phyloP scores from a whole-genome alignment of 75 land plant genomes.

The Picea glauca region DNA sequence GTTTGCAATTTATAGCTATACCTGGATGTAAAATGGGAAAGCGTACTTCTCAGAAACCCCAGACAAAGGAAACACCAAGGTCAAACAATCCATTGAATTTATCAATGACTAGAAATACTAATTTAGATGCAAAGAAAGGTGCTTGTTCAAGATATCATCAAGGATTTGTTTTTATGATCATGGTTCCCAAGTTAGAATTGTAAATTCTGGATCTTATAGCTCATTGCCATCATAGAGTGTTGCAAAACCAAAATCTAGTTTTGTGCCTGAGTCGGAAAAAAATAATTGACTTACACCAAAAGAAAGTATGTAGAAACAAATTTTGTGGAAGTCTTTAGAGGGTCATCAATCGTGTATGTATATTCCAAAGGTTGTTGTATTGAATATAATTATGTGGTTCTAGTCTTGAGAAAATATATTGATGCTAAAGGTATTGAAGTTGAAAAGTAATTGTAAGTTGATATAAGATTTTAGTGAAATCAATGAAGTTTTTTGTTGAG shows the following conservation, averaged over 20 bases:
- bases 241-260: background rate
- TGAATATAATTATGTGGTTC: too few species aligned
- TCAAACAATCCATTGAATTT: constrained; percentile 24
- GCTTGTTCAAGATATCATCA: constrained; percentile 77
- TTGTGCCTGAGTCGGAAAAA: constrained; percentile 32
- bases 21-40: constrained; percentile 94
- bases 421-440: too few species aligned
- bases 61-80: constrained; percentile 39
- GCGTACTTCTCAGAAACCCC: constrained; percentile 89
- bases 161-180: constrained; percentile 97
- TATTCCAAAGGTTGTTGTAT: too few species aligned
- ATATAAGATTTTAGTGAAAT: too few species aligned
- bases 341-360: too few species aligned
- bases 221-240: background rate
- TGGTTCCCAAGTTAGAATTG: constrained; percentile 49
- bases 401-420: too few species aligned
- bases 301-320: constrained; percentile 70
- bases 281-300: constrained; percentile 55
- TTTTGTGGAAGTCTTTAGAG: constrained; percentile 22
- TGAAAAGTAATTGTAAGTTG: too few species aligned
- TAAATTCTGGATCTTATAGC: constrained; percentile 4
- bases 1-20: constrained; percentile 64
- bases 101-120: constrained; percentile 15
- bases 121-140: constrained; percentile 32
- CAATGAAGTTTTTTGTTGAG: too few species aligned